Conservation (phyloP, 2,329 filamentous ascomycete species). For the Thelonectria discophora region DNA sequence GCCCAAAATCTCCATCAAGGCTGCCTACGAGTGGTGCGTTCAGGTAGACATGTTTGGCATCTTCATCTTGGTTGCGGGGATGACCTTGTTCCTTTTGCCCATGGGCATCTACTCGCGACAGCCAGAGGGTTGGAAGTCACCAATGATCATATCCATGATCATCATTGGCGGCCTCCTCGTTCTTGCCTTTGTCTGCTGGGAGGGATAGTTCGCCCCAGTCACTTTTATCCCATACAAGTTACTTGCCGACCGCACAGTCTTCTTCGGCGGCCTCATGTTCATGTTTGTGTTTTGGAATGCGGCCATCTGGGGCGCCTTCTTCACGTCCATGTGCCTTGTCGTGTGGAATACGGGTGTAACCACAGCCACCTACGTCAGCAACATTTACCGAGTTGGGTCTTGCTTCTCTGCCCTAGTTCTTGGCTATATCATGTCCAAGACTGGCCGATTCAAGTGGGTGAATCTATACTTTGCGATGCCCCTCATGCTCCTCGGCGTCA, state of each 20-base stretch:
- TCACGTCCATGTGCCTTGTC: slow-evolving; percentile 52
- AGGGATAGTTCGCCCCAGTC: slow-evolving; percentile 63
- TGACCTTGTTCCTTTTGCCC: slow-evolving; percentile 70
- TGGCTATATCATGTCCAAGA: slow-evolving; percentile 51
- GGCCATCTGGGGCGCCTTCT: slow-evolving; percentile 51
- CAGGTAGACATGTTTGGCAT: slow-evolving; percentile 69
- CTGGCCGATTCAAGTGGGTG: slow-evolving; percentile 61
- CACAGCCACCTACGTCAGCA: slow-evolving; percentile 50
- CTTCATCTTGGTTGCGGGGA: slow-evolving; percentile 61
- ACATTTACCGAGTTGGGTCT: slow-evolving; percentile 51
- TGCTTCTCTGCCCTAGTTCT: slow-evolving; percentile 46
- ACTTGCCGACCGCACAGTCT: slow-evolving; percentile 48
- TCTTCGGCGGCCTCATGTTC: slow-evolving; percentile 50
- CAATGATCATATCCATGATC: slow-evolving; percentile 62
- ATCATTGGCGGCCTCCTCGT: slow-evolving; percentile 67
- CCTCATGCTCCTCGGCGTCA: slow-evolving; percentile 63
- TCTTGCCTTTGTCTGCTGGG: slow-evolving; percentile 64
- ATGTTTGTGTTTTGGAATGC: slow-evolving; percentile 49
- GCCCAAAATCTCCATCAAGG: slow-evolving; percentile 21
- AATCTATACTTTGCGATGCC: slow-evolving; percentile 60
- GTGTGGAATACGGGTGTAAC: slow-evolving; percentile 50
- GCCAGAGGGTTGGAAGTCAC: slow-evolving; percentile 57
- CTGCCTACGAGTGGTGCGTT: slow-evolving; percentile 56
- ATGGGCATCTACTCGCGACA: slow-evolving; percentile 64
- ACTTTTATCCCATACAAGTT: slow-evolving; percentile 61